Percentiles rank a stretch among this genome's conserved stretches.
These are phyloP conservation scores for Penicillium riverlandense DNA, from an alignment of 495 filamentous ascomycete genomes.

Conservation along the genomic window DNA sequence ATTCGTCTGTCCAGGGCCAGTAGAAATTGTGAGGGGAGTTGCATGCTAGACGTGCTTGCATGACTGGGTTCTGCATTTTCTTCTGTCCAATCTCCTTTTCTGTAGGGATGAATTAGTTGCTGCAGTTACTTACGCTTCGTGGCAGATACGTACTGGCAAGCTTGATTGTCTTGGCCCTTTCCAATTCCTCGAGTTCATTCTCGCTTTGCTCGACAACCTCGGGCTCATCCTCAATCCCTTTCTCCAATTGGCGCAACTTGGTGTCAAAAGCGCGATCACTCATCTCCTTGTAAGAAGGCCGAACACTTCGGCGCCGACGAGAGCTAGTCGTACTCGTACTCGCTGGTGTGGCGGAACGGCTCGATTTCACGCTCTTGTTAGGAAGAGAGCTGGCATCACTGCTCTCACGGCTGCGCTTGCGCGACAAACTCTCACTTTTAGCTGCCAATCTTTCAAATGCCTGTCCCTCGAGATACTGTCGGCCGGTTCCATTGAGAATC, in stretches of 20 bases:
- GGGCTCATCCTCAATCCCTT: constrained; percentile 42
- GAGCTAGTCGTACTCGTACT: constrained; percentile 33
- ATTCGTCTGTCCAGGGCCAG: constrained; percentile 67
- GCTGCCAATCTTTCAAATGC: constrained; percentile 58
- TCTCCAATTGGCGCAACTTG: constrained; percentile 56
- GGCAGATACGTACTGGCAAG: constrained; percentile 57
- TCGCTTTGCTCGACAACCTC: constrained; percentile 45
- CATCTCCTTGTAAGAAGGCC: constrained; percentile 60
- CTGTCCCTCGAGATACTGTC: constrained; percentile 77
- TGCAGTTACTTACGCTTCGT: background rate
- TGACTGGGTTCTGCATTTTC: constrained; percentile 89
- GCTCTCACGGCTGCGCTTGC: constrained; percentile 48
- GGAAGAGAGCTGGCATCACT: constrained; percentile 27
- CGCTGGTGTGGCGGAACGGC: constrained; percentile 61
- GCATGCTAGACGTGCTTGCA: constrained; percentile 89
- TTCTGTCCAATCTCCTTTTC: constrained; percentile 79
- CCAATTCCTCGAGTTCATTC: constrained; percentile 51
- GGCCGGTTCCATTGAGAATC: constrained; percentile 70
- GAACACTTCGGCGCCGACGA: constrained; percentile 38
- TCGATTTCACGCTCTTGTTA: constrained; percentile 69
- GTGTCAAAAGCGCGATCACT: constrained; percentile 69
- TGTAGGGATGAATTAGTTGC: constrained; percentile 19
- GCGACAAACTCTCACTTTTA: constrained; percentile 23
- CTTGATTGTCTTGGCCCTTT: constrained; percentile 64
- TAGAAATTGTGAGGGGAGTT: constrained; percentile 96